Base-by-base conservation (phyloP, 805 yeast genomes). In the Sugiyamaella mastotermitis region DNA sequence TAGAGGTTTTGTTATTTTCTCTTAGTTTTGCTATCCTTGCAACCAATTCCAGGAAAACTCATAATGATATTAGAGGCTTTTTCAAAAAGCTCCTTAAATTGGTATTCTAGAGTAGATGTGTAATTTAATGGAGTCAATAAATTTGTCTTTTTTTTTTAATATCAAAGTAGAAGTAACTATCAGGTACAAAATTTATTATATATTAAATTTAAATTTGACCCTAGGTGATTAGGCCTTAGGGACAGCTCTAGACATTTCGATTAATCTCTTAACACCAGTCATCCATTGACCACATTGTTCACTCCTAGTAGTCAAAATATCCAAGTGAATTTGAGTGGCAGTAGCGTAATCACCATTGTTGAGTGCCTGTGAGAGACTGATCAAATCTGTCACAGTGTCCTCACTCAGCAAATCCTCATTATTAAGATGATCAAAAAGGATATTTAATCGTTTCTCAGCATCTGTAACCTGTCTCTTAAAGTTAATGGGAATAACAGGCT, bases 251-350 rank as follows among this genome's bases (percentile, higher is more conserved):
- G 56, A 50, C 62, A 92, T 84, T 46, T 80, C 81, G 45, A 90
- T 77, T 46, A 92, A 71, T 50, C 97, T 77, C 61, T 82, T 86
- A 33, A 92, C 80, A 51, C 98, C 98, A 22, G 83, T 76, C 65
- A 83, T 75, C 98, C 98, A 92, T 52, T 81, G 78, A 10, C 95
- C 96, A 47, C 82, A 76, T 59, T 88, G 94, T 17, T 72, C 75
- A 17, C 80, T 71, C 45, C 74, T 71, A 25, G 74, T 71, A 5
- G 85, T 71, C 16, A 82, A 74, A 43, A 92, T 71, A 36, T 76
- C 74, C 23, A 74, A 50, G 15, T 55, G 62, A 19, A 52, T 45
- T 1, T 69, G 59, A 37, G 69, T 61, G 1, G 97, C 97, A 11
- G 64, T 64, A 3, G 61, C 58, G 55, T 65, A 83, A 42, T 85